These are phyloP conservation scores for Forsythia suspensa DNA, from an alignment of 257 asterid genomes.

Conservation along the genomic window DNA sequence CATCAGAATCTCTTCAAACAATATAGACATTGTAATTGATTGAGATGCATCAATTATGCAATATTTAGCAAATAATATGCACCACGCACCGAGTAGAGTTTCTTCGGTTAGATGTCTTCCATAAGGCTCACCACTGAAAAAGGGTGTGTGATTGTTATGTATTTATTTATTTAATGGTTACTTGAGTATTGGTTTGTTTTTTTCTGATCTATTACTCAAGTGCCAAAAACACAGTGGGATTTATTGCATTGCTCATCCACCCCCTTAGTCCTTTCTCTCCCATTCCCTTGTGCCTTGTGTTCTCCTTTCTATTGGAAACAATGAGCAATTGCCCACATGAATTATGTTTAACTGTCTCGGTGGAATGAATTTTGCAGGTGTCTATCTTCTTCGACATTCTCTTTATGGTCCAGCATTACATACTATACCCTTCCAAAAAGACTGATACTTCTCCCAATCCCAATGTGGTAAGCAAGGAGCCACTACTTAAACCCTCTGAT, in stretches of 20 bases:
- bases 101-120: not conserved
- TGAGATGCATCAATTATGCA: too few relatives aligned
- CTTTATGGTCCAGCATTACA: slow-evolving; percentile 81
- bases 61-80: too few relatives aligned
- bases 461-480: slow-evolving; percentile 56
- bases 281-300: not conserved
- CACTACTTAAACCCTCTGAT: slow-evolving; percentile 47
- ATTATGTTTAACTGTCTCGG: not conserved
- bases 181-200: too few relatives aligned
- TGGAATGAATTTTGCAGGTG: slow-evolving; percentile 46
- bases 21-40: too few relatives aligned
- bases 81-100: too few relatives aligned
- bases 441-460: slow-evolving; percentile 21
- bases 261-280: too few relatives aligned
- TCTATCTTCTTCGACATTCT: slow-evolving; percentile 76
- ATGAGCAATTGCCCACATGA: not conserved
- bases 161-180: too few relatives aligned
- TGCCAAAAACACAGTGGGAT: not conserved
- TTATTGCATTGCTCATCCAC: not conserved
- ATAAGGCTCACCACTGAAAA: not conserved
- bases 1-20: too few relatives aligned
- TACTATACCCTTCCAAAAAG: slow-evolving; percentile 56
- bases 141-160: not conserved
- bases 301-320: not conserved
- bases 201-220: not conserved